phyloP scores from a whole-genome alignment of 768 basidiomycete species.

The Podaxis sp. region DNA sequence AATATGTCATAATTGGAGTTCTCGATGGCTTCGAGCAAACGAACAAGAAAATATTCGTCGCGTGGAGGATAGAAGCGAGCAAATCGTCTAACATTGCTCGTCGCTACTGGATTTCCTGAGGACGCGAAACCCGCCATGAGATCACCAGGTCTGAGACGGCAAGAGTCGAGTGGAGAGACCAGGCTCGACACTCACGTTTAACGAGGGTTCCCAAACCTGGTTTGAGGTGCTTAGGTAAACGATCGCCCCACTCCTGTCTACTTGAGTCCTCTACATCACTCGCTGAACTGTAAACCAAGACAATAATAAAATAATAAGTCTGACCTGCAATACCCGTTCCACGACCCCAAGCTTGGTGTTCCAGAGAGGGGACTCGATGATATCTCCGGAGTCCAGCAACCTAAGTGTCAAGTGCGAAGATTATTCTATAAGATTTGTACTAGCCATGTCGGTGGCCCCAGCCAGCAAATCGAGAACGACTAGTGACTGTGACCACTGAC shows the following conservation, averaged over 20 bases:
- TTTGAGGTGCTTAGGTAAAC: neutral
- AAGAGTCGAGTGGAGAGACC: neutral
- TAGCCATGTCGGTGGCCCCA: neutral
- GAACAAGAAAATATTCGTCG: conserved; percentile 50
- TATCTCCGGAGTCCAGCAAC: neutral
- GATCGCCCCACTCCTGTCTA: no score
- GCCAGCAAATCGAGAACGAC: conserved; percentile 12
- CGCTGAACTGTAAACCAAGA: no score
- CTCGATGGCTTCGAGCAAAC: conserved; percentile 61
- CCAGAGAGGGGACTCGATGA: neutral
- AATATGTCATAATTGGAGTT: conserved; percentile 65
- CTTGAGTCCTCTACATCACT: neutral
- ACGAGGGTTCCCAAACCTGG: neutral
- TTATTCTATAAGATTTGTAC: neutral
- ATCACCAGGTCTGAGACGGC: neutral
- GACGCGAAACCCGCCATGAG: conserved; percentile 49
- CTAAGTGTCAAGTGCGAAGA: neutral
- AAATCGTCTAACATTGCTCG: conserved; percentile 60
- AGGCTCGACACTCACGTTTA: neutral
- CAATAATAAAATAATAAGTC: no score
- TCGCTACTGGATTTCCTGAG: conserved; percentile 60
- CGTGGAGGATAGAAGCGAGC: conserved; percentile 75
- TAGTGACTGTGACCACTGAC: neutral
- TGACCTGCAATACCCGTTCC: no score
- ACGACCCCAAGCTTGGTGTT: neutral